Conservation (phyloP, 768 basidiomycete genomes). For the Pleurotus citrinopileatus region DNA sequence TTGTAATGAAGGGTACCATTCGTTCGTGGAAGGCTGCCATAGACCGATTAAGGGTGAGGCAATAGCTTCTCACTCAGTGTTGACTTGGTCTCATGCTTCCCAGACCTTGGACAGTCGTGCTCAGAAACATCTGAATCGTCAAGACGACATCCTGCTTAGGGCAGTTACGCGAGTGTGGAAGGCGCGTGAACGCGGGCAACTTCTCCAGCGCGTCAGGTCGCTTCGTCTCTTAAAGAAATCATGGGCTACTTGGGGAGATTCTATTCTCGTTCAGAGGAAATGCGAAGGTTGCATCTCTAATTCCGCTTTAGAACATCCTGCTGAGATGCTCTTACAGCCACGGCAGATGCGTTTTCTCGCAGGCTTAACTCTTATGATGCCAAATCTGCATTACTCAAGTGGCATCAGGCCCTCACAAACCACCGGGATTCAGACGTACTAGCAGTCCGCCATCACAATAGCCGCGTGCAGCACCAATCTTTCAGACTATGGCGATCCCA, state of each 20-base stretch:
- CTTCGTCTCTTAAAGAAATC: constrained; percentile 41
- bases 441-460: constrained; percentile 48
- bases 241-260: constrained; percentile 50
- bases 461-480: constrained; percentile 34
- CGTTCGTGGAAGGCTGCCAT: constrained; percentile 54
- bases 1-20: constrained; percentile 44
- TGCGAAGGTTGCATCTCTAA: too few species aligned
- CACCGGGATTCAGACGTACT: constrained; percentile 45
- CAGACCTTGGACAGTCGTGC: constrained; percentile 59
- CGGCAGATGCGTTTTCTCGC: constrained; percentile 47
- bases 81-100: neutral
- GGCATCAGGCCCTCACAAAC: constrained; percentile 39
- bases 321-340: constrained; percentile 34
- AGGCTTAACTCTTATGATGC: constrained; percentile 40
- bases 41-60: constrained; percentile 50
- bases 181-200: constrained; percentile 58
- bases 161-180: constrained; percentile 66
- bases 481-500: constrained; percentile 56
- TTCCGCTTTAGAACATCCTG: too few species aligned
- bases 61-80: too few species aligned
- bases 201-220: constrained; percentile 51
- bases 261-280: constrained; percentile 33
- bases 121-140: constrained; percentile 51
- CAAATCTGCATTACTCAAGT: constrained; percentile 36
- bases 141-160: constrained; percentile 55